phyloP scores from a whole-genome alignment of 495 filamentous ascomycete species.

The Penicillium cinerascens region DNA sequence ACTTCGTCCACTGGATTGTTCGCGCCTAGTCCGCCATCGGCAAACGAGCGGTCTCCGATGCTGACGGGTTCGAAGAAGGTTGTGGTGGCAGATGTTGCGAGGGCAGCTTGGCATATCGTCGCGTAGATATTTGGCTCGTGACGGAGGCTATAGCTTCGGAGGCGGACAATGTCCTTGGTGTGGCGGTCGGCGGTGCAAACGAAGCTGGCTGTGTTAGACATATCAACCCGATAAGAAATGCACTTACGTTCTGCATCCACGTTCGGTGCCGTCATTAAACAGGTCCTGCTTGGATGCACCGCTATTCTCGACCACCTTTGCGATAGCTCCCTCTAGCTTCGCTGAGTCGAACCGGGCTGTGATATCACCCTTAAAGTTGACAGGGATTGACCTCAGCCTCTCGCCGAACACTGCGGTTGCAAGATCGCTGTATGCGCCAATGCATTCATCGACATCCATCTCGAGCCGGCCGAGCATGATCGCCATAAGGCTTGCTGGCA shows the following conservation, averaged over 20 bases:
- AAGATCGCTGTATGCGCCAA: constrained; percentile 38
- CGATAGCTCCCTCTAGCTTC: constrained; percentile 37
- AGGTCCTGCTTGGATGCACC: constrained; percentile 32
- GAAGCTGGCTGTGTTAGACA: constrained; percentile 33
- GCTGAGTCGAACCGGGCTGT: constrained; percentile 34
- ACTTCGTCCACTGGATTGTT: constrained; percentile 16
- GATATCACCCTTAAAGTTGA: constrained; percentile 30
- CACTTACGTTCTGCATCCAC: constrained; percentile 6
- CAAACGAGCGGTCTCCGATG: constrained; percentile 27
- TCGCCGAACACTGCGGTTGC: constrained; percentile 37
- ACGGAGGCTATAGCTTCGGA: constrained; percentile 44
- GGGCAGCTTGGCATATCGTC: constrained; percentile 46
- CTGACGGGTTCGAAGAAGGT: constrained; percentile 46
- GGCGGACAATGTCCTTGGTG: constrained; percentile 36
- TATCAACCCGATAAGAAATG: background rate
- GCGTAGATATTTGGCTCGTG: constrained; percentile 34
- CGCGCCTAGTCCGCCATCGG: constrained; percentile 10
- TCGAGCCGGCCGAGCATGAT: constrained; percentile 39
- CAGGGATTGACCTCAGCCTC: constrained; percentile 19
- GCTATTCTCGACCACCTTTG: constrained; percentile 36
- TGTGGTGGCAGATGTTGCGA: constrained; percentile 42
- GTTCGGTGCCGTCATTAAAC: background rate
- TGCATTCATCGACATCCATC: constrained; percentile 49
- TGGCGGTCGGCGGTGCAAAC: constrained; percentile 46
- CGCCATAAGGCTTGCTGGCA: constrained; percentile 27